These are phyloP conservation scores for Monosporascus sp. DNA, from an alignment of 2,329 filamentous ascomycete genomes.

Conservation along the genomic window DNA sequence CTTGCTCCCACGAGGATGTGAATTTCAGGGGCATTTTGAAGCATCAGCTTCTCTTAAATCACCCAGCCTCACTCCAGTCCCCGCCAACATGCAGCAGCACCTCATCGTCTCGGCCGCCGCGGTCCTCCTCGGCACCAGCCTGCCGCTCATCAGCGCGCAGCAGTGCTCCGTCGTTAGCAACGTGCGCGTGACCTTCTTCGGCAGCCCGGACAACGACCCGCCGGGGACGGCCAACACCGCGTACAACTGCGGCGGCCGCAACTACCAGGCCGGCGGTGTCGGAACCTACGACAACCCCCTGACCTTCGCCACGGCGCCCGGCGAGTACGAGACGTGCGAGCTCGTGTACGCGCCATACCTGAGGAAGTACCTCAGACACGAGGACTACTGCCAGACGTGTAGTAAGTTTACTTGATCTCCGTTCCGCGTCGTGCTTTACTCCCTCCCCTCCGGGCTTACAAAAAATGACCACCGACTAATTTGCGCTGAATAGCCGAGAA, in stretches of 20 bases:
- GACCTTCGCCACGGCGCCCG: slow-evolving; percentile 36
- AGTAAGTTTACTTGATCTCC: slow-evolving; percentile 9
- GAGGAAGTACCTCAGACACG: slow-evolving; percentile 35
- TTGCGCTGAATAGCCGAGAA: slow-evolving; percentile 7
- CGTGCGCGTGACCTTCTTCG: slow-evolving; percentile 34
- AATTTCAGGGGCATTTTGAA: too few species aligned
- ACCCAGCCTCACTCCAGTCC: too few species aligned
- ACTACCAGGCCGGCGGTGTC: slow-evolving; percentile 32
- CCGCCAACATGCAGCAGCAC: not conserved
- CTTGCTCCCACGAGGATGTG: too few species aligned
- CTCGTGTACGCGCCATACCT: slow-evolving; percentile 39
- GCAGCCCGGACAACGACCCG: slow-evolving; percentile 34
- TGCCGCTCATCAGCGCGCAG: not conserved
- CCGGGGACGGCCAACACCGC: slow-evolving; percentile 28
- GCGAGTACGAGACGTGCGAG: slow-evolving; percentile 37
- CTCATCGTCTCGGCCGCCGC: not conserved
- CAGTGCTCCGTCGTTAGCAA: slow-evolving; percentile 17
- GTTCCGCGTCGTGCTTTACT: not conserved
- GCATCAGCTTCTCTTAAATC: too few species aligned
- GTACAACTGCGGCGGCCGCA: slow-evolving; percentile 30
- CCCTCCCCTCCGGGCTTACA: not conserved
- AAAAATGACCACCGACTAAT: not conserved
- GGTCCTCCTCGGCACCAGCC: not conserved
- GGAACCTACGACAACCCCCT: slow-evolving; percentile 38
- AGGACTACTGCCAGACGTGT: slow-evolving; percentile 20